Evolutionary conservation across 2,329 filamentous ascomycete species (phyloP).

Genomic region (Ophiocordyceps camponoti-rufipedis): DNA sequence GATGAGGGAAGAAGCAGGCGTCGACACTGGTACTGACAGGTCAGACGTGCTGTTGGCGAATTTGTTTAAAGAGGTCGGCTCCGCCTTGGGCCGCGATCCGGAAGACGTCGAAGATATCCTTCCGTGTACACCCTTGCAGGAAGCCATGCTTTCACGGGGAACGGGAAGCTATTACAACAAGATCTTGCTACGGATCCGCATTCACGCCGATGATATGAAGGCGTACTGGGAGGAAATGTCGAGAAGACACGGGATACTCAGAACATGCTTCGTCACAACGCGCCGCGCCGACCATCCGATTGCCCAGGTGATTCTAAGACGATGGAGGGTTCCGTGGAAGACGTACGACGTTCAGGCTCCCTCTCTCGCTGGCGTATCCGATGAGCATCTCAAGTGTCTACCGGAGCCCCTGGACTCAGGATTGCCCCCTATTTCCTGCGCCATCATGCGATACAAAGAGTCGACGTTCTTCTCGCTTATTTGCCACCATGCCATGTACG

Average conservation of each 20-base stretch:
- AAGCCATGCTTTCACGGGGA: constrained; percentile 55
- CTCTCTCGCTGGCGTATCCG: constrained; percentile 18
- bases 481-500: constrained; percentile 72
- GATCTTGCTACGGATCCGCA: constrained; percentile 42
- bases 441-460: constrained; percentile 15
- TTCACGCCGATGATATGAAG: constrained; percentile 30
- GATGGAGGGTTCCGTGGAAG: constrained; percentile 20
- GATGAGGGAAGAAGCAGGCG: background rate
- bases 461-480: constrained; percentile 25
- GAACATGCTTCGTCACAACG: constrained; percentile 58
- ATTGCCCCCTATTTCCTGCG: constrained; percentile 26
- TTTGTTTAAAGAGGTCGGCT: constrained; percentile 1
- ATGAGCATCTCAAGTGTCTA: constrained; percentile 20
- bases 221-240: constrained; percentile 44
- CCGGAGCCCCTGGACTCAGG: constrained; percentile 23
- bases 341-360: constrained; percentile 11
- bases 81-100: constrained; percentile 5
- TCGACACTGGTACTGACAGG: constrained; percentile 4
- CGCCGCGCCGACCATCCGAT: constrained; percentile 41
- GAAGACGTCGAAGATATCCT: constrained; percentile 35
- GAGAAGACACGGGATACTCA: constrained; percentile 53
- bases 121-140: constrained; percentile 75
- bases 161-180: constrained; percentile 52
- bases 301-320: constrained; percentile 50
- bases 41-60: constrained; percentile 11